Base-by-base conservation (phyloP, 768 basidiomycete species). In the Suillus tomentosus region DNA sequence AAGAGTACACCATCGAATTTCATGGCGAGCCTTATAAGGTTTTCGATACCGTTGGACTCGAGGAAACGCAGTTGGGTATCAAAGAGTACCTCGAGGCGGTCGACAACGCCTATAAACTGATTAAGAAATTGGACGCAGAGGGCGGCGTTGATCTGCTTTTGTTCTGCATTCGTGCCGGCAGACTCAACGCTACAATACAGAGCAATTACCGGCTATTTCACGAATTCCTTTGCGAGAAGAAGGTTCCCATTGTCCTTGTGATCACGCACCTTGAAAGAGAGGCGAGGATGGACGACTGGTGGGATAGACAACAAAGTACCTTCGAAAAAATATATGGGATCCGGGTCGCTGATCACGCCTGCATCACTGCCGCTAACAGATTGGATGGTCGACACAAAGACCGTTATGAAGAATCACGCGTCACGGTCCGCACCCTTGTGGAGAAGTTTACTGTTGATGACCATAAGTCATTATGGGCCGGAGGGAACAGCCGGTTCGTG, bases 251-350 rank as follows among this genome's bases (percentile, higher is more conserved):
- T n/a, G 72, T 79, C 0, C 58, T 82, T 22, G 76, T 77, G 36
- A 64, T 83, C 54, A 82, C 80, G 7, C 75, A 80, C 34, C 65
- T 82, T 27, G 81, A 80, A 67, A 74, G 76, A 51, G 71, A 79
- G 22, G 7, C 6, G 9, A 51, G n/a, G 36, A 77, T 79, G 76
- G 78, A 77, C 53, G 61, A 71, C 19, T 79, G 78, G 76, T 77
- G 76, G 78, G n/a, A 1, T 9, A 68, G 72, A 64, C 78, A 77
- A 37, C 60, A 69, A 8, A 51, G 57, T 9, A 55, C 60, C 60
- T 77, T 77, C 50, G 51, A 55, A 37, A 61, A 3, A 47, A 47
- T 1, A 62, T 73, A 71, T 61, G 73, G 73, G 36, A 73, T 74
- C 43, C 59, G 67, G 43, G 68, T 76, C 24, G 65, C 67, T 36